Evolutionary conservation across 371 early-diverging fungal genomes (phyloP).

Genomic region (Haplosporangium sp.): DNA sequence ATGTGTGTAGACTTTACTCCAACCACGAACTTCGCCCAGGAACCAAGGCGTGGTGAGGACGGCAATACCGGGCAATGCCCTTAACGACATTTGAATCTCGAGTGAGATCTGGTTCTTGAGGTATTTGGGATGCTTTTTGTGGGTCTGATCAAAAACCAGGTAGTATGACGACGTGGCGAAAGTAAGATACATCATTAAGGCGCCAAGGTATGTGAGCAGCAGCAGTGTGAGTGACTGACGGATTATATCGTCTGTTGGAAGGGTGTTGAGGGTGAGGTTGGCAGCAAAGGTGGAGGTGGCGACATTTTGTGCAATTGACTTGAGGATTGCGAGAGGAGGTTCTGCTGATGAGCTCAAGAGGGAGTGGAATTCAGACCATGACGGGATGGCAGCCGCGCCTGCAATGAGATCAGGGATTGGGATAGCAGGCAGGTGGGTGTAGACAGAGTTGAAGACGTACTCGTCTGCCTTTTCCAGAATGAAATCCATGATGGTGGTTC

Average conservation of each 20-base stretch:
- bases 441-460: constrained; percentile 66
- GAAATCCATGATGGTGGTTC: constrained; percentile 71
- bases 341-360: constrained; percentile 8
- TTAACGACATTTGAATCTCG: constrained; percentile 85
- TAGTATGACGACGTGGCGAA: constrained; percentile 82
- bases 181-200: constrained; percentile 80
- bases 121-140: constrained; percentile 92
- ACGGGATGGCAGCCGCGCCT: constrained; percentile 48
- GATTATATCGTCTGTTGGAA: constrained; percentile 69
- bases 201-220: constrained; percentile 77
- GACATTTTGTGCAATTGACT: constrained; percentile 9
- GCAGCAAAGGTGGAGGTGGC: constrained; percentile 57
- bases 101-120: constrained; percentile 87
- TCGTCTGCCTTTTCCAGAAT: constrained; percentile 74
- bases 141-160: constrained; percentile 87
- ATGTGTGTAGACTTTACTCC: constrained; percentile 81
- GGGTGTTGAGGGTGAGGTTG: constrained; percentile 55
- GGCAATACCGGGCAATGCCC: constrained; percentile 84
- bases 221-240: constrained; percentile 81
- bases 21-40: constrained; percentile 87
- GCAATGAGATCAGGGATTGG: constrained; percentile 55
- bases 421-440: constrained; percentile 59
- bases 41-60: constrained; percentile 91
- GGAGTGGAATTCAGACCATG: constrained; percentile 14
- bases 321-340: constrained; percentile 11